phyloP scores from a whole-genome alignment of 768 basidiomycete genomes.

The Panaeolus papilionaceus region DNA sequence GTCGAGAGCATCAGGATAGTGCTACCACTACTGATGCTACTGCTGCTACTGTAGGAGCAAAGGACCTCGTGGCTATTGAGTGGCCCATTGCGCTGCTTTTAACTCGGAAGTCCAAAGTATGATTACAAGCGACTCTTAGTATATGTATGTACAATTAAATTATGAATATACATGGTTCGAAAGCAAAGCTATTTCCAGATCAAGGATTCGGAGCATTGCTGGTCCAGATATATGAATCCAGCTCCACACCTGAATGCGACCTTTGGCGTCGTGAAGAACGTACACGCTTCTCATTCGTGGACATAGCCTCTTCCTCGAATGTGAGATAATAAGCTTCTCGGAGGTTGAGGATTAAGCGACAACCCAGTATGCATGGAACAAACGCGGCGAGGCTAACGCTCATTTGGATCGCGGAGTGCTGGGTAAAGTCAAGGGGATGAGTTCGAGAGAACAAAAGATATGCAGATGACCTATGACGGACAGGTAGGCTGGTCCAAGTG shows the following conservation, averaged over 20 bases:
- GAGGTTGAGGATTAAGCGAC: constrained; percentile 30
- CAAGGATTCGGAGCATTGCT: not conserved
- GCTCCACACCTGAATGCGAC: not conserved
- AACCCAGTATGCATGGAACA: constrained; percentile 26
- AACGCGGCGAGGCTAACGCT: constrained; percentile 17
- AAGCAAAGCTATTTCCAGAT: too few species aligned
- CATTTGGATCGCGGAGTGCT: constrained; percentile 15
- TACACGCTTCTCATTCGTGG: not conserved
- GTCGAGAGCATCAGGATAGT: too few species aligned
- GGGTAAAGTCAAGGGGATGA: not conserved
- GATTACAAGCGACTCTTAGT: too few species aligned
- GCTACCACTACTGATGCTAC: too few species aligned
- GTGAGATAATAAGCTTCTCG: constrained; percentile 31
- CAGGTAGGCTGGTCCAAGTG: constrained; percentile 9
- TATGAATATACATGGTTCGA: too few species aligned
- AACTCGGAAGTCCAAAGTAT: constrained; percentile 28
- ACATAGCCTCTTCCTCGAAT: constrained; percentile 22
- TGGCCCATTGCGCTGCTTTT: constrained; percentile 58
- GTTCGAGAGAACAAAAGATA: not conserved
- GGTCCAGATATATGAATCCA: not conserved
- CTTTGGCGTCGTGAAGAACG: not conserved
- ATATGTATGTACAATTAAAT: too few species aligned
- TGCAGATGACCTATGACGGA: not conserved
- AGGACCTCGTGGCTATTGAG: constrained; percentile 50
- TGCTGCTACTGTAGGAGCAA: constrained; percentile 40